These are phyloP conservation scores for Pythium angustatum DNA, from an alignment of 352 stramenopile genomes.

Conservation along the genomic window DNA sequence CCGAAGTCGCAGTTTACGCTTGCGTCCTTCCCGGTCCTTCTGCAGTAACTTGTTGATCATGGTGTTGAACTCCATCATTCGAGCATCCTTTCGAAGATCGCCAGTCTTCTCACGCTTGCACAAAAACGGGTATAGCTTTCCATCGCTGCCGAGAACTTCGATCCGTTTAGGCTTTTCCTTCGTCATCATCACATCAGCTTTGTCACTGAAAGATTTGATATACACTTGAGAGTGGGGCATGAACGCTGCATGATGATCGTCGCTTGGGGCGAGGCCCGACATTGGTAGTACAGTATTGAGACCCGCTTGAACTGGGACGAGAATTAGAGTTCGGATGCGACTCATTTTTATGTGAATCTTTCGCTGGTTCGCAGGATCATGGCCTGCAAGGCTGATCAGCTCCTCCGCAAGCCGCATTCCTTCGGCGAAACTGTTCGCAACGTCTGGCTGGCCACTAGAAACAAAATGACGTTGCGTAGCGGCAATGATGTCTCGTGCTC, in stretches of 20 bases:
- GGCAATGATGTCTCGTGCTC: conserved; percentile 66
- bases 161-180: conserved; percentile 99
- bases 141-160: conserved; percentile 79
- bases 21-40: conserved; percentile 84
- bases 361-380: conserved; percentile 78
- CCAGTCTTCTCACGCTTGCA: conserved; percentile 98
- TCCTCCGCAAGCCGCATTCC: conserved; percentile 92
- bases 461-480: conserved; percentile 67
- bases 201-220: conserved; percentile 88
- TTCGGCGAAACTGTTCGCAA: conserved; percentile 84
- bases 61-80: conserved; percentile 99
- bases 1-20: conserved; percentile 93
- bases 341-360: conserved; percentile 81
- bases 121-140: conserved; percentile 87
- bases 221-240: conserved; percentile 73
- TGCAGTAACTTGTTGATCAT: conserved; percentile 99
- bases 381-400: conserved; percentile 92
- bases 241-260: conserved; percentile 59
- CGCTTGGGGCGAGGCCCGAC: conserved; percentile 58
- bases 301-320: conserved; percentile 79
- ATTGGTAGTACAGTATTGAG: conserved; percentile 73
- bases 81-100: conserved; percentile 99
- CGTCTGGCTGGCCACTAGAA: conserved; percentile 58
- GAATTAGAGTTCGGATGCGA: conserved; percentile 67
- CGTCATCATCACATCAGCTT: conserved; percentile 96